Conservation (phyloP, 1,284 basidiomycete genomes). For the Ustilago sp. region DNA sequence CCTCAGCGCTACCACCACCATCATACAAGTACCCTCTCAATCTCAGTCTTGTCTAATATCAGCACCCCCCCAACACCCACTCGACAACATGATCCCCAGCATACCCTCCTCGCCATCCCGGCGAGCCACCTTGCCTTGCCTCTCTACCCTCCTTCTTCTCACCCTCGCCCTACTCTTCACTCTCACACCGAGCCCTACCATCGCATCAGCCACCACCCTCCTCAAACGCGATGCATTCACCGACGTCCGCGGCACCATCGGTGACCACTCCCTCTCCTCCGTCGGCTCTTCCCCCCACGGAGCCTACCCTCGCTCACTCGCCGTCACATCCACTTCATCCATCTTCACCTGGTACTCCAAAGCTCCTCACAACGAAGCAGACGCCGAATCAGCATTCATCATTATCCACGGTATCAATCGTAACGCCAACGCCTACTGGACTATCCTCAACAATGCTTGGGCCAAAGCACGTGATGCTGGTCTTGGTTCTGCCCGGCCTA, state of each 20-base stretch:
- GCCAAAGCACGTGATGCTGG: constrained; percentile 23
- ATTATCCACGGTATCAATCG: constrained; percentile 57
- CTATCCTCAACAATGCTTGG: constrained; percentile 44
- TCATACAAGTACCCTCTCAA: too few species aligned
- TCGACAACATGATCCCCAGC: neutral
- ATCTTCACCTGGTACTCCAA: constrained; percentile 56
- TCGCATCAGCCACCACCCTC: neutral
- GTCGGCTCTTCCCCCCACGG: constrained; percentile 22
- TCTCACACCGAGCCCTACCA: neutral
- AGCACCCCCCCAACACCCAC: neutral
- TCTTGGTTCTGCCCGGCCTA: constrained; percentile 21
- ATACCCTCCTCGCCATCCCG: neutral
- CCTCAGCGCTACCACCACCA: neutral
- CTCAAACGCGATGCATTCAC: constrained; percentile 39
- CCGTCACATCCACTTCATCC: constrained; percentile 7
- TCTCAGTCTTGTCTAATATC: neutral
- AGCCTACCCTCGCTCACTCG: constrained; percentile 30
- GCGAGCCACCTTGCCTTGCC: neutral
- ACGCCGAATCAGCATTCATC: constrained; percentile 53
- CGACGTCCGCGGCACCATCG: constrained; percentile 22
- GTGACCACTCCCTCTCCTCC: constrained; percentile 14
- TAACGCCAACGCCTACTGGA: constrained; percentile 55
- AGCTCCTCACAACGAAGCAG: constrained; percentile 37
- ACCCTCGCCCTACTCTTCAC: neutral
- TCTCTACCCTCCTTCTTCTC: constrained; percentile 12